Conservation (phyloP, 768 basidiomycete genomes). For the Kwoniella pini region DNA sequence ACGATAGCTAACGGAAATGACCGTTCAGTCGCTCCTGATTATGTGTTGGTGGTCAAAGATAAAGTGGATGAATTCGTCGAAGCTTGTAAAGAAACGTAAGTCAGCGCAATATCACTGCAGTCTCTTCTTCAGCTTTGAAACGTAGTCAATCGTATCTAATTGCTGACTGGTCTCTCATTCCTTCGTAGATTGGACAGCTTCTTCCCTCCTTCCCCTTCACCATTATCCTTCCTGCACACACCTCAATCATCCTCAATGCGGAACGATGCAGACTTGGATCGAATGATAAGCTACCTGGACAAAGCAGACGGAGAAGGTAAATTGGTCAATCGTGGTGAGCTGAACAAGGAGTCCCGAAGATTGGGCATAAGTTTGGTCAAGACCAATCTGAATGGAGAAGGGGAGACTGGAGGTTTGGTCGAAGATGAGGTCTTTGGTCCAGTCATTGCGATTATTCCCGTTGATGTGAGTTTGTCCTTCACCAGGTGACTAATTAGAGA, state of each 20-base stretch:
- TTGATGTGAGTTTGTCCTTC: constrained; percentile 41
- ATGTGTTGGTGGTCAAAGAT: constrained; percentile 45
- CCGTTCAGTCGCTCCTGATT: constrained; percentile 48
- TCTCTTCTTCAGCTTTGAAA: too few species aligned
- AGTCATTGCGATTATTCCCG: constrained; percentile 49
- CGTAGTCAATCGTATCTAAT: too few species aligned
- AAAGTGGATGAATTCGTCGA: constrained; percentile 39
- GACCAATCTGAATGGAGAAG: constrained; percentile 30
- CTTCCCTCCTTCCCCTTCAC: constrained; percentile 39
- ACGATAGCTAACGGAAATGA: too few species aligned
- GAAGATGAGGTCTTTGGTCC: constrained; percentile 55
- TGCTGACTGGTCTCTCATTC: too few species aligned
- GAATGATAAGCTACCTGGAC: constrained; percentile 37
- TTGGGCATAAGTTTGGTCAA: constrained; percentile 51
- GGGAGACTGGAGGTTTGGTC: constrained; percentile 32
- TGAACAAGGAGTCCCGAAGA: constrained; percentile 31
- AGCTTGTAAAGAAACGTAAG: constrained; percentile 35
- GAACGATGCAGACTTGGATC: constrained; percentile 30
- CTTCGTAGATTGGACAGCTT: constrained; percentile 26
- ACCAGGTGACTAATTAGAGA: neutral
- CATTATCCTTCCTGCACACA: constrained; percentile 31
- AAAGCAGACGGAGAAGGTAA: constrained; percentile 44
- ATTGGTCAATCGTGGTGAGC: constrained; percentile 44
- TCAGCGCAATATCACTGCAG: too few species aligned
- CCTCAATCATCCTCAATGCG: constrained; percentile 18